Conservation (phyloP, 345 rosid genomes). For the Garcia nutans region DNA sequence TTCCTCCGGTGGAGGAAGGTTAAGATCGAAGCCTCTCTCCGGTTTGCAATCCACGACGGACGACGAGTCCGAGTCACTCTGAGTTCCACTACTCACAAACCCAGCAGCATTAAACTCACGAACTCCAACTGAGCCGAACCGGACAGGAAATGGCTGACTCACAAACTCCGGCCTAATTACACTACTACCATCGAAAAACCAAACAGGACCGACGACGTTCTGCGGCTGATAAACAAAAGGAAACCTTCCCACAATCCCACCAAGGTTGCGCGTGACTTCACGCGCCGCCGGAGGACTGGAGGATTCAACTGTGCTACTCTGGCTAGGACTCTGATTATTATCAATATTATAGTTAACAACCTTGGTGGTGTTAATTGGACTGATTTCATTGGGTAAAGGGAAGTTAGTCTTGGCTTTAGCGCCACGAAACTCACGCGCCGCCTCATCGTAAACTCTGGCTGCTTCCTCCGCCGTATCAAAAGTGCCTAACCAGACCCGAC, state of each 20-base stretch:
- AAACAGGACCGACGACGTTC: slow-evolving; percentile 30
- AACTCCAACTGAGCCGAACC: slow-evolving; percentile 37
- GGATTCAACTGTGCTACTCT: slow-evolving; percentile 45
- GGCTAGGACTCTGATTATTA: slow-evolving; percentile 35
- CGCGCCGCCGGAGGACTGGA: slow-evolving; percentile 33
- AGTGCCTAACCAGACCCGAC: slow-evolving; percentile 73
- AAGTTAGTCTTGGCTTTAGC: slow-evolving; percentile 70
- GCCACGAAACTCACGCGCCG: slow-evolving; percentile 66
- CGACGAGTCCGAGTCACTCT: slow-evolving; percentile 44
- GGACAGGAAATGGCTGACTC: slow-evolving; percentile 46
- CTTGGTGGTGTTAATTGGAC: not conserved
- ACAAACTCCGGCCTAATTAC: slow-evolving; percentile 34
- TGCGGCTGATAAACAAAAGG: slow-evolving; percentile 48
- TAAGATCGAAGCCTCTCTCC: slow-evolving; percentile 52
- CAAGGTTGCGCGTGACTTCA: slow-evolving; percentile 28
- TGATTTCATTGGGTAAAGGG: slow-evolving; percentile 31
- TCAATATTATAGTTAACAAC: not conserved
- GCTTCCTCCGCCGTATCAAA: slow-evolving; percentile 74
- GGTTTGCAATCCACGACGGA: slow-evolving; percentile 43
- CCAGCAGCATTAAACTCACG: slow-evolving; percentile 26
- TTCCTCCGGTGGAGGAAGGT: slow-evolving; percentile 64
- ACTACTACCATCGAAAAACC: slow-evolving; percentile 34
- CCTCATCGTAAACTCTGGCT: slow-evolving; percentile 58
- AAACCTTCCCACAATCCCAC: slow-evolving; percentile 32
- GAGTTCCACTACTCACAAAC: slow-evolving; percentile 22